Base-by-base conservation (phyloP, 352 stramenopile genomes). In the Globisporangium heterothallicum region DNA sequence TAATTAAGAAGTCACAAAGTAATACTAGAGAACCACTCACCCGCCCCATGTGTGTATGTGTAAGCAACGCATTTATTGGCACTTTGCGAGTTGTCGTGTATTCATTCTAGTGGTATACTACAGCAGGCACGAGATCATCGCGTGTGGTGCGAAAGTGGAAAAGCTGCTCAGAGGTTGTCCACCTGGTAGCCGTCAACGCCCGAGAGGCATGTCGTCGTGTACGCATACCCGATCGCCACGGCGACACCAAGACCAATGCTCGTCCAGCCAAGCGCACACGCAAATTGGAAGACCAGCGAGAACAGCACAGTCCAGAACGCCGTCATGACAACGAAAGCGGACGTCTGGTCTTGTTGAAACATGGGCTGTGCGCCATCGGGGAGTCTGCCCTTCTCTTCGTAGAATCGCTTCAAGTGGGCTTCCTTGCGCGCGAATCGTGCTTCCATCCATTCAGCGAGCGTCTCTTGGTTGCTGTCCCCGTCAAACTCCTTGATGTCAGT, bases 401-500 rank as follows among this genome's bases (percentile, higher is more conserved):
- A 89, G 54, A 86, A 92, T 7, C 48, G 38, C 55, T 74, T 72
- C 19, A 92, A 63, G 34, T 84, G 43, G 18, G 59, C 64, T 29
- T 92, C 82, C 55, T 90, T 90, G 40, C 61, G 73, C 48, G 74
- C 64, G 27, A 90, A 92, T 0, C 74, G 73, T 13, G 64, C 61
- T 35, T 92, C 70, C 50, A 92, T 58, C 78, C 77, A 92, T 12
- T 47, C 44, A 5, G 60, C 64, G n/a, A 91, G 58, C 24, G 75
- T 68, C 0, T 40, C 62, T 25, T 82, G 65, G 21, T 72, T 72
- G 29, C 54, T 66, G 25, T 54, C 49, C 13, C 51, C 26, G 9
- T 38, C 51, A 34, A 90, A 49, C 4, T 61, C 47, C 10, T 54
- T 45, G 29, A 92, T 76, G 16, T 73, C 61, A 24, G 82, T 47